Percentiles rank a stretch among this genome's conserved stretches.
Conservation (phyloP, 345 rosid species). For the Arabidopsis suecica region DNA sequence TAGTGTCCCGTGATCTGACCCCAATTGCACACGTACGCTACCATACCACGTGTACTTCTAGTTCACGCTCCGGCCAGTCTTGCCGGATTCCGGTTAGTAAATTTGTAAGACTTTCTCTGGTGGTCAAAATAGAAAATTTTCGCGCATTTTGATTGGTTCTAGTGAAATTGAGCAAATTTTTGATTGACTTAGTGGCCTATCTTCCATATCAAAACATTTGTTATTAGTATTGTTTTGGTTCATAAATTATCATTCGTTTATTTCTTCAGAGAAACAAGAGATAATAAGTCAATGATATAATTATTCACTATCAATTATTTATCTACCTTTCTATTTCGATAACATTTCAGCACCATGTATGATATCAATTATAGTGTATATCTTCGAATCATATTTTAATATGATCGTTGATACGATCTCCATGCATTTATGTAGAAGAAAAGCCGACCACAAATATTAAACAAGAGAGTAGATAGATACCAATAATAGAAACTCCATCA, state of each 20-base stretch:
- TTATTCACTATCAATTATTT: background rate
- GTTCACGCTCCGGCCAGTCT: slow-evolving; percentile 15
- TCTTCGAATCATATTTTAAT: slow-evolving; percentile 1
- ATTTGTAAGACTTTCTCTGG: background rate
- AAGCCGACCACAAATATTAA: slow-evolving; percentile 30
- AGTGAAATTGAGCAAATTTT: background rate
- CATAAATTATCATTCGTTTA: background rate
- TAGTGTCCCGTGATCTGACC: slow-evolving; percentile 1
- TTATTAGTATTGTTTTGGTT: background rate
- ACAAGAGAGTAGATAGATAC: slow-evolving; percentile 37
- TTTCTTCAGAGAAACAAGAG: background rate
- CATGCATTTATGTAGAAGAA: slow-evolving; percentile 25
- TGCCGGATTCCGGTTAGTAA: background rate
- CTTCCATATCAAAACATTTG: background rate
- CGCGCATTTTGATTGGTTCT: background rate
- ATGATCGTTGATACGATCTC: slow-evolving; percentile 12
- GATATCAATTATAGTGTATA: background rate
- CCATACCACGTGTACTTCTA: background rate
- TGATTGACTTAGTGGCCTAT: background rate
- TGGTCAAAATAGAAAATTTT: background rate
- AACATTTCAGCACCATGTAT: background rate
- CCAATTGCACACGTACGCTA: background rate
- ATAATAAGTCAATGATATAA: background rate
- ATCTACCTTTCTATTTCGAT: slow-evolving; percentile 4
- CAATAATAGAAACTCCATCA: slow-evolving; percentile 42